These are phyloP conservation scores for Arctostaphylos glauca DNA, from an alignment of 148 eudicot genomes.

Conservation along the genomic window DNA sequence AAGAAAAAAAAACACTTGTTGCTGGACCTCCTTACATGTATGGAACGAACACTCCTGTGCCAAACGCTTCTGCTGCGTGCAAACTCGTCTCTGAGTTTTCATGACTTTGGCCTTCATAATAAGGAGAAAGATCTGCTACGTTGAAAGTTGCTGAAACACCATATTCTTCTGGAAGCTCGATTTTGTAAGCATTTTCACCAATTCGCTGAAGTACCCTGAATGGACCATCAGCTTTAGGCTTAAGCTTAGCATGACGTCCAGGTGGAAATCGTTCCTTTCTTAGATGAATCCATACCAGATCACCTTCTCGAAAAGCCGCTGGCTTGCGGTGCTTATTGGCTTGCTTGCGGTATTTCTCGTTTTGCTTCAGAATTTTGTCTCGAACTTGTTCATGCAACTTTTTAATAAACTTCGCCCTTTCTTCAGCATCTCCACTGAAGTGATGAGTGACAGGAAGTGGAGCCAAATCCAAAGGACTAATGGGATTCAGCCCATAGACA, in stretches of 20 bases:
- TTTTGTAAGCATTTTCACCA: slow-evolving; percentile 5
- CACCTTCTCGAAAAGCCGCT: not conserved
- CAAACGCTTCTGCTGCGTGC: not conserved
- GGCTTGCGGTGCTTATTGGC: not conserved
- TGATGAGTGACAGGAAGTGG: not conserved
- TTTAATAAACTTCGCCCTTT: not conserved
- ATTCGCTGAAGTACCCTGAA: not conserved
- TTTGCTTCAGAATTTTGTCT: not conserved
- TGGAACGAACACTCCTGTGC: not conserved
- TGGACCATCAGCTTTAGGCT: not conserved
- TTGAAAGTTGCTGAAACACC: slow-evolving; percentile 1
- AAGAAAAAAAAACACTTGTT: too few relatives aligned
- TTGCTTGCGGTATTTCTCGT: too few relatives aligned
- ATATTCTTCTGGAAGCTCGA: not conserved
- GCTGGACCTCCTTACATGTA: too few relatives aligned
- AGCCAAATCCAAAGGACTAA: not conserved
- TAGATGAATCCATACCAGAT: slow-evolving; percentile 1
- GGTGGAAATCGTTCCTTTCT: not conserved
- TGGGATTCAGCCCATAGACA: not conserved
- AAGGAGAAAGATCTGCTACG: not conserved
- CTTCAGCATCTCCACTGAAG: not conserved
- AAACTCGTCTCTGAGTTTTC: not conserved
- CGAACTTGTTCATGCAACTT: not conserved
- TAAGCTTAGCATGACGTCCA: not conserved
- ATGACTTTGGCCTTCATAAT: not conserved